Evolutionary conservation across 2,329 filamentous ascomycete genomes (phyloP), one percentile per base, ranked within the genome.

Genomic region (Aureobasidium melanogenum): DNA sequence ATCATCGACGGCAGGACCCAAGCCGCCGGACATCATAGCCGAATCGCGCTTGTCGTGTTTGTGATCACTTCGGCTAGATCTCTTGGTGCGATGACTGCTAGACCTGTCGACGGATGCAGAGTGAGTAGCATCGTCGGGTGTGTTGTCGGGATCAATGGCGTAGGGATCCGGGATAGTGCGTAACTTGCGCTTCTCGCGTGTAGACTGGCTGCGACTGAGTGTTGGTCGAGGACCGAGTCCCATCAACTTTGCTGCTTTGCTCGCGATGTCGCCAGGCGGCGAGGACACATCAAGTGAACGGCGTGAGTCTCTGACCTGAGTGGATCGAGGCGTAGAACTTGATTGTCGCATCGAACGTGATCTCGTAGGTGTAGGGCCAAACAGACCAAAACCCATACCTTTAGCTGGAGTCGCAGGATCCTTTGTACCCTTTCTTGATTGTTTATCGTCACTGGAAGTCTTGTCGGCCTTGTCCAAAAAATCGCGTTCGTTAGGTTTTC

Each of bases 371-470:
- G 61, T 50, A 24, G 66, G 67, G 63, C 86, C 83, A 66, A 96
- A 89, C 68, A 85, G 76, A 60, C 74, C 77, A 65, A 86, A 78
- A 52, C 84, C 87, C 66, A 79, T 75, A 64, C 82, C 79, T 69
- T 84, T 82, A 66, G 77, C 74, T 39, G 83, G 75, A 64, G 83
- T 84, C 8, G 80, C 76, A 12, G 80, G 78, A 5, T 72, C 70
- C 36, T 72, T 63, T 30, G 74, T 70, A 34, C 71, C 70, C 28
- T 71, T 69, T 63, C 80, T 82, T 56, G 83, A 81, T 59, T 82
- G 82, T 70, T 86, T 88, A 66, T 92, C 91, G 22, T 88, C 91
- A 14, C 82, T 81, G 22, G 88, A 92, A 47, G 85, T 88, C 39
- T 62, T 63, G 44, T 63, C 58, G 46, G 85, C 34, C 28, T 56